Conservation (phyloP, 2,329 filamentous ascomycete genomes). For the Zasmidium citrigriseum region DNA sequence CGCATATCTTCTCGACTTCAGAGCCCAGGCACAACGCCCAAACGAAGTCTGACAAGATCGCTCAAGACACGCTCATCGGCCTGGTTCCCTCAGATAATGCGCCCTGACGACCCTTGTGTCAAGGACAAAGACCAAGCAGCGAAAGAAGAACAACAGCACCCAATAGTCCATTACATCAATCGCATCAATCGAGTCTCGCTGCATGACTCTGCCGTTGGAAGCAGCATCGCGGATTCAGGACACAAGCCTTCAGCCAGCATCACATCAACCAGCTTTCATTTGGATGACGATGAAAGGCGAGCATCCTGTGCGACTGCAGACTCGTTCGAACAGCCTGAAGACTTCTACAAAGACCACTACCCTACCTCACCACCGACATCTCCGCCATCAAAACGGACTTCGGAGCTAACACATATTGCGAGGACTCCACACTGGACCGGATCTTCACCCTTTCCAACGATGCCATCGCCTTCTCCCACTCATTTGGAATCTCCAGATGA, state of each 20-base stretch:
- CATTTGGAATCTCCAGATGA: not conserved
- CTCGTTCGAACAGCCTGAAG: slow-evolving; percentile 1
- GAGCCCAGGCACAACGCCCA: not conserved
- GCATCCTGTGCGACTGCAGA: slow-evolving; percentile 1
- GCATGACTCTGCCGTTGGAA: slow-evolving; percentile 7
- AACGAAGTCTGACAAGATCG: not conserved
- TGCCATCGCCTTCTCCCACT: not conserved
- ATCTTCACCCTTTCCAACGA: not conserved
- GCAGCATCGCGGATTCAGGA: not conserved
- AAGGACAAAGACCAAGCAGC: not conserved
- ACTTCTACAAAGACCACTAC: too few relatives aligned
- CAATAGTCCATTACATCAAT: not conserved
- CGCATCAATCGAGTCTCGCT: not conserved
- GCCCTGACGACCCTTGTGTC: not conserved
- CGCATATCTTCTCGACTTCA: not conserved
- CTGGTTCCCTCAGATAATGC: not conserved
- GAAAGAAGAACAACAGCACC: not conserved
- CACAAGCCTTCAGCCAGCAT: slow-evolving; percentile 4
- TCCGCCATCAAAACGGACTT: not conserved
- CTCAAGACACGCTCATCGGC: not conserved
- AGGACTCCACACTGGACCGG: not conserved
- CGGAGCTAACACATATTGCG: not conserved
- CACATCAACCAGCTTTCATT: not conserved
- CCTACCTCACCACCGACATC: not conserved
- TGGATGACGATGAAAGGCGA: not conserved